A percentile compares a stretch with the other conserved stretches of the same genome.
These are phyloP conservation scores for Colletotrichum zoysiae DNA, from an alignment of 2,329 filamentous ascomycete genomes.

Conservation along the genomic window DNA sequence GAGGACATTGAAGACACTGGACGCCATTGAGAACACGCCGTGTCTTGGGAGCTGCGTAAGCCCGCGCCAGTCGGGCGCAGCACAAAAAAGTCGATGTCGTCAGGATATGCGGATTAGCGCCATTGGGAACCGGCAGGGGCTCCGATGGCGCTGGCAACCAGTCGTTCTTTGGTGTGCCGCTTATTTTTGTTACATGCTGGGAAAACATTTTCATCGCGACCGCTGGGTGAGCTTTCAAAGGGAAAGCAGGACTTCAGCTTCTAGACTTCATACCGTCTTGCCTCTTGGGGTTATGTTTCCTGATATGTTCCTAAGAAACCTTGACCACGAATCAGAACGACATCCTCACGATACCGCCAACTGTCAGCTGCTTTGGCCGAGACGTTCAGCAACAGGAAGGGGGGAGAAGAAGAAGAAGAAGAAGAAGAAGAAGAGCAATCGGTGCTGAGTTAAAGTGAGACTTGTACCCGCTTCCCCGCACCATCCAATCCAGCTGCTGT, in stretches of 20 bases:
- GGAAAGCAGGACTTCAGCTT: background rate
- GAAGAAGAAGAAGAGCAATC: background rate
- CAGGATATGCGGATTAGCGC: conserved; percentile 37
- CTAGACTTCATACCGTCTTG: background rate
- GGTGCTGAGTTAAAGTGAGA: background rate
- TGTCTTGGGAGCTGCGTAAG: conserved; percentile 41
- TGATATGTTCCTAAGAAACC: background rate
- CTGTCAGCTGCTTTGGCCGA: background rate
- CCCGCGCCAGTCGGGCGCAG: conserved; percentile 17
- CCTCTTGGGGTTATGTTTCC: background rate
- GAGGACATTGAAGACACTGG: background rate
- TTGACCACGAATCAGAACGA: background rate
- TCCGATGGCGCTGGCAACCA: conserved; percentile 25
- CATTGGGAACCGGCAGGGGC: conserved; percentile 32
- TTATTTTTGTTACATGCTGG: background rate
- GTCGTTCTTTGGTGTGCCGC: conserved; percentile 3
- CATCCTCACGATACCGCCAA: background rate
- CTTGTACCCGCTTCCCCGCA: conserved; percentile 23
- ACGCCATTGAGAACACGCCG: conserved; percentile 28
- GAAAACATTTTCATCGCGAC: background rate
- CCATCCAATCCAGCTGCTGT: background rate
- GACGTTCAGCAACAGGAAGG: background rate
- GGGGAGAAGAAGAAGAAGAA: background rate
- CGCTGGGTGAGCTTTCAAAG: too few species aligned
- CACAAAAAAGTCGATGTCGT: conserved; percentile 42